Conservation (phyloP, 1,284 basidiomycete species). For the Ganoderma lingzhi region DNA sequence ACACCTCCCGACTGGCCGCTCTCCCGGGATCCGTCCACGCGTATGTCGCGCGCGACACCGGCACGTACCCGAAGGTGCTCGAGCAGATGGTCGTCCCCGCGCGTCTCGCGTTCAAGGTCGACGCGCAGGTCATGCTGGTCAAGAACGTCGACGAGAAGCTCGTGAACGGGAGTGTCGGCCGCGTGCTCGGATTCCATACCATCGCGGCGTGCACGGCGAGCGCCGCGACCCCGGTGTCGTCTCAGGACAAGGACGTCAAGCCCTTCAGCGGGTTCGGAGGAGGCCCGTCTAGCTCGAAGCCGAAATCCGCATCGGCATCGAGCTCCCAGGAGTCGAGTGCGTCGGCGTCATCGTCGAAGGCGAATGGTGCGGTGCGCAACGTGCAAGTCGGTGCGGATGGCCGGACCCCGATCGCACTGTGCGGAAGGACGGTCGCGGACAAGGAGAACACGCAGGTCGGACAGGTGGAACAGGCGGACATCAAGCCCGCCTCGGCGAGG, state of each 20-base stretch:
- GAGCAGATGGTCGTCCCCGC: constrained; percentile 47
- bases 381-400: constrained; percentile 46
- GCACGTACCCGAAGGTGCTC: constrained; percentile 50
- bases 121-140: constrained; percentile 79
- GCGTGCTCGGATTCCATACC: constrained; percentile 44
- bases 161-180: constrained; percentile 48
- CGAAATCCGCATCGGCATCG: constrained; percentile 24
- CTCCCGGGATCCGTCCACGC: constrained; percentile 35
- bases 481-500: constrained; percentile 30
- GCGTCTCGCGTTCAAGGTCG: constrained; percentile 51
- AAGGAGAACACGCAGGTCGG: too few relatives aligned
- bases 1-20: constrained; percentile 44
- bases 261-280: neutral
- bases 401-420: constrained; percentile 37
- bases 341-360: constrained; percentile 25
- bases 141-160: constrained; percentile 59
- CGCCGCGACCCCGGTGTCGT: constrained; percentile 7
- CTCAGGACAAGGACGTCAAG: constrained; percentile 1
- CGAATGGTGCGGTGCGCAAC: constrained; percentile 43
- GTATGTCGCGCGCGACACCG: constrained; percentile 52
- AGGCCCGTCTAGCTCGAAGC: constrained; percentile 2
- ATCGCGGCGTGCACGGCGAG: constrained; percentile 36
- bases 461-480: constrained; percentile 9
- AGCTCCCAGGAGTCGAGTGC: constrained; percentile 31
- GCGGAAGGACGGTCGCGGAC: constrained; percentile 35